Conservation (phyloP, 2,329 filamentous ascomycete species). For the Neofusicoccum laricinum region DNA sequence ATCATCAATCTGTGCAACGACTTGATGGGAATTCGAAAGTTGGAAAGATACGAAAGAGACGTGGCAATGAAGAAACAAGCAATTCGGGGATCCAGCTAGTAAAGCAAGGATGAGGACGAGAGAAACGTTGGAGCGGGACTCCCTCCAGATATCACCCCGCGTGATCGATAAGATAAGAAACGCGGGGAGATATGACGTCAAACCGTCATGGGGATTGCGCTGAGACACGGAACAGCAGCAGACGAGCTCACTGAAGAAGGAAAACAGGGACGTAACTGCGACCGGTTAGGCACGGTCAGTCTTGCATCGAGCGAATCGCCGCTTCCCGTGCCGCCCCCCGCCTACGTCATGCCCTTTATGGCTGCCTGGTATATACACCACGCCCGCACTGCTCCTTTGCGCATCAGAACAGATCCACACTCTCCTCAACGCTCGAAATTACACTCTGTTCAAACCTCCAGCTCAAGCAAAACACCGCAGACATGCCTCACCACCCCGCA, state of each 20-base stretch:
- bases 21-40: too few species aligned
- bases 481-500: constrained; percentile 42
- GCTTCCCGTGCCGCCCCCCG: neutral
- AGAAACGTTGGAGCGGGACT: too few species aligned
- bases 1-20: too few species aligned
- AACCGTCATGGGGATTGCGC: neutral
- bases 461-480: constrained; percentile 20
- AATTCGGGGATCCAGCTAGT: too few species aligned
- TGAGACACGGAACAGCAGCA: neutral
- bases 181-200: constrained; percentile 1
- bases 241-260: neutral
- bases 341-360: constrained; percentile 5
- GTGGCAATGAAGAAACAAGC: too few species aligned
- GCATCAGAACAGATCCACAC: neutral
- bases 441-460: neutral
- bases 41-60: too few species aligned
- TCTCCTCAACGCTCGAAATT: neutral
- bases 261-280: neutral
- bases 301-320: neutral
- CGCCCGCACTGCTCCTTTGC: neutral
- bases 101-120: too few species aligned
- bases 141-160: neutral
- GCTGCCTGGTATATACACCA: constrained; percentile 10
- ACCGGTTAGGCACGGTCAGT: neutral
- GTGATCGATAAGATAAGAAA: neutral